Evolutionary conservation across 1,284 basidiomycete species (phyloP).

Genomic region (Uromyces viciae-fabae): DNA sequence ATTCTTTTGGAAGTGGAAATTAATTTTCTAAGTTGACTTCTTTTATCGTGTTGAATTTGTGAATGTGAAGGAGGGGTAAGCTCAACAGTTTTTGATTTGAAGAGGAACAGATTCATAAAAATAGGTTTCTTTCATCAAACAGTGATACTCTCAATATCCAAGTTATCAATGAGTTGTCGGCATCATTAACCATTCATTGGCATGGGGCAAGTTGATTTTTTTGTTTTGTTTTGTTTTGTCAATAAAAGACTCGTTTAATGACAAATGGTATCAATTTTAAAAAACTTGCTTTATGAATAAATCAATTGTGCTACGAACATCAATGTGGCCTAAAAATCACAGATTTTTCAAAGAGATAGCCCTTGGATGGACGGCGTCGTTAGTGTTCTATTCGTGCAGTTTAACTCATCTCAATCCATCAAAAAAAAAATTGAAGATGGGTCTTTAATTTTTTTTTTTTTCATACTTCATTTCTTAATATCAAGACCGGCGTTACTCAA

Average conservation of each 20-base stretch:
- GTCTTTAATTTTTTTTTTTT: background rate
- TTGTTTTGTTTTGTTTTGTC: no score
- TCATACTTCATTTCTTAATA: background rate
- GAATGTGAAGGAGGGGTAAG: conserved; percentile 1
- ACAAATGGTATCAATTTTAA: background rate
- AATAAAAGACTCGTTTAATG: no score
- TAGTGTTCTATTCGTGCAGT: background rate
- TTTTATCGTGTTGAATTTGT: background rate
- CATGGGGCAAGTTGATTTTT: conserved; percentile 49
- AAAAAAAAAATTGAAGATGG: background rate
- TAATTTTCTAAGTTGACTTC: conserved; percentile 33
- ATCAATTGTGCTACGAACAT: no score
- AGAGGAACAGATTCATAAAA: background rate
- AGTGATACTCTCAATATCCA: conserved; percentile 50
- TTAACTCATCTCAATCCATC: conserved; percentile 49
- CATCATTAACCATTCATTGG: conserved; percentile 52
- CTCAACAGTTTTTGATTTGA: background rate
- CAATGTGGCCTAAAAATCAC: background rate
- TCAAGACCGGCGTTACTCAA: conserved; percentile 54
- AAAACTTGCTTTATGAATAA: no score
- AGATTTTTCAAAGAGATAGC: conserved; percentile 36
- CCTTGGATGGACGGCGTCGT: conserved; percentile 58
- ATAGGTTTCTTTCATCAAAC: background rate
- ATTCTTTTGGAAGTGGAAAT: background rate
- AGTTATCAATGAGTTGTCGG: conserved; percentile 50